These are phyloP conservation scores for Boletus rubescentipes DNA, from an alignment of 768 basidiomycete genomes.

Conservation along the genomic window DNA sequence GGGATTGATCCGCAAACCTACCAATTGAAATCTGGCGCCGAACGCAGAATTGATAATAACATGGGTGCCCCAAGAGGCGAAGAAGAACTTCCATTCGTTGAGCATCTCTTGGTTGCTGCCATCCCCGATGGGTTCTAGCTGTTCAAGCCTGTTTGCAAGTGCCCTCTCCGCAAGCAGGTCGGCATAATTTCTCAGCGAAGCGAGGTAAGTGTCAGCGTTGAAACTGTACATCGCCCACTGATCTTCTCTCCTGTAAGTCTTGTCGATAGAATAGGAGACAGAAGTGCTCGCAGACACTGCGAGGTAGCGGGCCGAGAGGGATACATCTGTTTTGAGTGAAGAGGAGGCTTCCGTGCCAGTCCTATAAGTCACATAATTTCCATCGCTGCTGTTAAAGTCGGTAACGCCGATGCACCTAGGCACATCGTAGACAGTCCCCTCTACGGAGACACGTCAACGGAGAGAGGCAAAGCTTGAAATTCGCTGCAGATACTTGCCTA, in stretches of 20 bases:
- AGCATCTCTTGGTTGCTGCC: background rate
- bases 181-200: too few relatives aligned
- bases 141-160: background rate
- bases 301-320: slow-evolving; percentile 7
- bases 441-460: background rate
- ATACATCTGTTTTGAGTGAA: background rate
- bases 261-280: slow-evolving; percentile 11
- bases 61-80: slow-evolving; percentile 1
- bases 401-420: background rate
- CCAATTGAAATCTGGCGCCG: too few relatives aligned
- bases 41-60: slow-evolving; percentile 1
- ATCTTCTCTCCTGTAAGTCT: slow-evolving; percentile 11
- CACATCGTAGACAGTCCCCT: background rate
- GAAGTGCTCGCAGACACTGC: slow-evolving; percentile 13
- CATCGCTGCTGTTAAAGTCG: background rate
- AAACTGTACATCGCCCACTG: too few relatives aligned
- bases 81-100: slow-evolving; percentile 5
- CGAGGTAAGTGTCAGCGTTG: too few relatives aligned
- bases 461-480: too few relatives aligned
- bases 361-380: slow-evolving; percentile 4
- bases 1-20: too few relatives aligned
- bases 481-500: background rate
- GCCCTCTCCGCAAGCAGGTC: slow-evolving; percentile 1
- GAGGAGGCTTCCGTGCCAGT: background rate
- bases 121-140: background rate